Conservation (phyloP, 1,139 yeast genomes). For the Candida gigantensis region DNA sequence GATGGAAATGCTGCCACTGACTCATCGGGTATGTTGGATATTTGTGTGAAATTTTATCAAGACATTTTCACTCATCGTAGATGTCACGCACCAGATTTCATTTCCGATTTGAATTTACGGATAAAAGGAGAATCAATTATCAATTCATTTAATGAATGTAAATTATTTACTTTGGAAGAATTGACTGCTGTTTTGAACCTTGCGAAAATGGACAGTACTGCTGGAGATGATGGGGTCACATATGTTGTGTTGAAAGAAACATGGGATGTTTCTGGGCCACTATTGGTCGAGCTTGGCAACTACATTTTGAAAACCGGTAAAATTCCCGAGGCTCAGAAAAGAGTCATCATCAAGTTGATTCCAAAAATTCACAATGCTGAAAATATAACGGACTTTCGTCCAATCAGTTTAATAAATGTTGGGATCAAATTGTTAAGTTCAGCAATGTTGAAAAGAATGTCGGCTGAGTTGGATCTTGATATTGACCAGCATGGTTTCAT, state of each 20-base stretch:
- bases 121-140: background rate
- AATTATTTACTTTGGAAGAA: background rate
- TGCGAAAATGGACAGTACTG: background rate
- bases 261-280: background rate
- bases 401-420: background rate
- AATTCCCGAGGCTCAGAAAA: background rate
- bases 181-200: background rate
- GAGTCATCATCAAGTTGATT: background rate
- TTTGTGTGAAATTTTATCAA: background rate
- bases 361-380: background rate
- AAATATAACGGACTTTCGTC: background rate
- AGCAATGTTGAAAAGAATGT: background rate
- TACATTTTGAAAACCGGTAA: background rate
- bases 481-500: background rate
- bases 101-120: background rate
- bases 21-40: background rate
- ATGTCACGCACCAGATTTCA: background rate
- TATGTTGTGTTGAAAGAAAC: too few relatives aligned
- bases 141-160: too few relatives aligned
- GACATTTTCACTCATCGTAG: background rate
- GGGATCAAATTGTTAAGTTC: background rate
- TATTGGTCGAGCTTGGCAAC: background rate
- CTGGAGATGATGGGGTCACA: background rate
- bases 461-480: background rate
- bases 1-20: background rate